Evolutionary conservation across 2,329 filamentous ascomycete genomes (phyloP).

Genomic region (Fusarium tupiense): DNA sequence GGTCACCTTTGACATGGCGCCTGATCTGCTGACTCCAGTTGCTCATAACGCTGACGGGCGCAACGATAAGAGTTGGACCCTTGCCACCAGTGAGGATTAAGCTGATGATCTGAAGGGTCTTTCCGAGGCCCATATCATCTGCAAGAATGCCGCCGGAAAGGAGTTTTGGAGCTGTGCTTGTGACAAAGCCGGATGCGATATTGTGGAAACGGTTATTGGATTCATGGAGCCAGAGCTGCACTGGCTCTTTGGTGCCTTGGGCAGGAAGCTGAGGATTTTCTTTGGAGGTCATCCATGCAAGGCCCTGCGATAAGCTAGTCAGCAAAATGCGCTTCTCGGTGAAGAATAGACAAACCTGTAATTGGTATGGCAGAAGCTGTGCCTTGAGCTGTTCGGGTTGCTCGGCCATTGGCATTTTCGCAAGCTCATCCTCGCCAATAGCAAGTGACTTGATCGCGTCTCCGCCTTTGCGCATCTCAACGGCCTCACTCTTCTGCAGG

Average conservation of each 20-base stretch:
- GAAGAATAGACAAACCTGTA: constrained; percentile 56
- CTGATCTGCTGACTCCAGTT: constrained; percentile 87
- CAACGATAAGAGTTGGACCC: constrained; percentile 79
- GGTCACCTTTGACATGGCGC: constrained; percentile 73
- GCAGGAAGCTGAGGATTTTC: constrained; percentile 75
- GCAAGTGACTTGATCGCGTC: constrained; percentile 76
- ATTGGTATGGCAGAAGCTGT: constrained; percentile 80
- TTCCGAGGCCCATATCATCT: constrained; percentile 93
- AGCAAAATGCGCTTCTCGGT: constrained; percentile 17
- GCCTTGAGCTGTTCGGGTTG: constrained; percentile 74
- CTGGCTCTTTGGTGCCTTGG: constrained; percentile 64
- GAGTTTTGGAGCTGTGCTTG: constrained; percentile 65
- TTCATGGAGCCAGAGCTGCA: constrained; percentile 81
- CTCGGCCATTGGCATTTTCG: constrained; percentile 75
- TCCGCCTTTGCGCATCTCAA: constrained; percentile 72
- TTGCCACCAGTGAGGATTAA: constrained; percentile 70
- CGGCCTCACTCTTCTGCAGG: constrained; percentile 70
- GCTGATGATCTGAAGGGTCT: constrained; percentile 87
- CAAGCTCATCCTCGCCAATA: constrained; percentile 74
- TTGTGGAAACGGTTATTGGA: constrained; percentile 67
- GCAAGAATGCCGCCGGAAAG: constrained; percentile 84
- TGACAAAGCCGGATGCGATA: constrained; percentile 68
- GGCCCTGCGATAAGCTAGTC: constrained; percentile 62
- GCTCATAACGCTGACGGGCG: constrained; percentile 87
- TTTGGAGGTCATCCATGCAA: constrained; percentile 83